Conservation (phyloP, 768 basidiomycete species). For the Lyophyllum shimeji region DNA sequence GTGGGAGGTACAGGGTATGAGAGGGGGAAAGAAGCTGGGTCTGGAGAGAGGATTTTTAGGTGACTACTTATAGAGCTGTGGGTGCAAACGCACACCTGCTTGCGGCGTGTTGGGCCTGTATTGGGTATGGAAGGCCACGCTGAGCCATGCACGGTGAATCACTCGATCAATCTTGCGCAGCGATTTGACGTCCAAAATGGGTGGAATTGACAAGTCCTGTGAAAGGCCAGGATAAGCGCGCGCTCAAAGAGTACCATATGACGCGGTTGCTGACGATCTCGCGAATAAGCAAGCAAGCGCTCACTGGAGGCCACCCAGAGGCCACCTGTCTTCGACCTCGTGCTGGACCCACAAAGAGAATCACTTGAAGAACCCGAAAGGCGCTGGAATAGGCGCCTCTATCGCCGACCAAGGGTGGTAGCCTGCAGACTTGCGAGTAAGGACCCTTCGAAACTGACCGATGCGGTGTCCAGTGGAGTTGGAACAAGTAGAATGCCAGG, state of each 20-base stretch:
- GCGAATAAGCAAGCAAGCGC: not conserved
- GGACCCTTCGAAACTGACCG: no score
- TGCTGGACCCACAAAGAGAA: not conserved
- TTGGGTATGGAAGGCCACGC: not conserved
- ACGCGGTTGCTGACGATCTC: not conserved
- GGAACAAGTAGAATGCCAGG: no score
- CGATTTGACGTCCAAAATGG: no score
- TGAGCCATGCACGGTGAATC: not conserved
- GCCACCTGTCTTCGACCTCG: not conserved
- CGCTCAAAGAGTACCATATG: no score
- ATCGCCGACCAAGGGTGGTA: not conserved
- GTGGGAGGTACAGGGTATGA: not conserved
- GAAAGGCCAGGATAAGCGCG: no score
- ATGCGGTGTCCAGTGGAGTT: no score
- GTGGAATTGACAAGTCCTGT: no score
- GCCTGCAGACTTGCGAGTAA: not conserved
- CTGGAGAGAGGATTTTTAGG: not conserved
- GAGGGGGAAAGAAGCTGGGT: not conserved
- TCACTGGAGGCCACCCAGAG: not conserved
- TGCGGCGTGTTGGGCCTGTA: not conserved
- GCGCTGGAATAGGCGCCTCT: not conserved
- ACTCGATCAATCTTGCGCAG: not conserved
- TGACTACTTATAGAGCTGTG: not conserved
- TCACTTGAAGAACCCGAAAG: not conserved
- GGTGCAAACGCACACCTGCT: not conserved